These are phyloP conservation scores for Psilocybe cyanescens DNA, from an alignment of 768 basidiomycete species.

Conservation along the genomic window DNA sequence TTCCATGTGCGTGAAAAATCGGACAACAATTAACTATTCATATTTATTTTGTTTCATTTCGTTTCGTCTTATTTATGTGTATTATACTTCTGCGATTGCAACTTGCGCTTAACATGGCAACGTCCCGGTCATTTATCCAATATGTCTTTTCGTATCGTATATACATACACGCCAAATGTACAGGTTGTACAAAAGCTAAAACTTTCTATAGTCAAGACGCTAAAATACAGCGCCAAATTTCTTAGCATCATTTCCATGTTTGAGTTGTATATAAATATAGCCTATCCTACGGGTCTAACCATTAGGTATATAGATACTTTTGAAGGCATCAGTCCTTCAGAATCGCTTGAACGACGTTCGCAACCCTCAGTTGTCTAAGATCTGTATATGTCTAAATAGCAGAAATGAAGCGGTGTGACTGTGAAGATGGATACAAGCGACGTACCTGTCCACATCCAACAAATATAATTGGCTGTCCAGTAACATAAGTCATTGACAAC, in stretches of 20 bases:
- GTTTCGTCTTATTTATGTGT: neutral
- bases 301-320: neutral
- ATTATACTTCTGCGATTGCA: neutral
- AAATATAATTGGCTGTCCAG: constrained; percentile 97
- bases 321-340: constrained; percentile 61
- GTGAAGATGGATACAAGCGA: constrained; percentile 7
- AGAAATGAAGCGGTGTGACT: neutral
- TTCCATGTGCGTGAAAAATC: constrained; percentile 15
- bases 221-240: neutral
- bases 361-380: constrained; percentile 85
- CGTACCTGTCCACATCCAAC: constrained; percentile 96
- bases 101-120: neutral
- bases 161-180: neutral
- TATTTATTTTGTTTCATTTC: constrained; percentile 1
- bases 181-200: neutral
- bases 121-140: neutral
- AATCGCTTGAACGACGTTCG: constrained; percentile 93
- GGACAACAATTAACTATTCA: constrained; percentile 1
- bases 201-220: neutral
- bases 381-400: constrained; percentile 89
- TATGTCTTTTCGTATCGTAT: neutral
- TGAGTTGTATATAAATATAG: neutral
- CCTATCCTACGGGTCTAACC: neutral
- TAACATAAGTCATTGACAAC: constrained; percentile 98
- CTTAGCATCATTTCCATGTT: neutral